phyloP scores from a whole-genome alignment of 306 rosid species.

The Vachellia pachyceras region DNA sequence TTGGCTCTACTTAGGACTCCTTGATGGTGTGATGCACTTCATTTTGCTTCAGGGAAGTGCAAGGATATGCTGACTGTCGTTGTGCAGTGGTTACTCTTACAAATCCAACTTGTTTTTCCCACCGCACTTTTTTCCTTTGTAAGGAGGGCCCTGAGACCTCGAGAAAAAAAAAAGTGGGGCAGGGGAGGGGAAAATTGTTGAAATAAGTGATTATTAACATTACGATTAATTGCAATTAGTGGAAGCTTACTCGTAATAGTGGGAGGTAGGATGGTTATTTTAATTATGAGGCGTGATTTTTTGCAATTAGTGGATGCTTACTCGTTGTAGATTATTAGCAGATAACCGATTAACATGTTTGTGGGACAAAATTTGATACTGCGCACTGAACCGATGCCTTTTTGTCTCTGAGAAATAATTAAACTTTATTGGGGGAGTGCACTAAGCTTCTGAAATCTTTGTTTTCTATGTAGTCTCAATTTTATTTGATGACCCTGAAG shows the following conservation, averaged over 20 bases:
- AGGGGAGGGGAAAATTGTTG: neutral
- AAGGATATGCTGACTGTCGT: neutral
- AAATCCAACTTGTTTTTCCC: neutral
- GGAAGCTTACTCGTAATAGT: neutral
- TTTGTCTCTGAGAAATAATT: no score
- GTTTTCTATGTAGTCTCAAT: no score
- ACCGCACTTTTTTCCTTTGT: neutral
- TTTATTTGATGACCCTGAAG: neutral
- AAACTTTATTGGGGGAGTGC: no score
- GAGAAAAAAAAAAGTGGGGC: neutral
- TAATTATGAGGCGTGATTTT: neutral
- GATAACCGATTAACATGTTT: neutral
- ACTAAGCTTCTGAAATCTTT: no score
- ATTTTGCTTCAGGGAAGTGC: conserved; percentile 23
- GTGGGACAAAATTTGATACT: neutral
- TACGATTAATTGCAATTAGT: neutral
- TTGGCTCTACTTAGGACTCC: neutral
- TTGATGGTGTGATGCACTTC: neutral
- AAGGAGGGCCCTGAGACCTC: neutral
- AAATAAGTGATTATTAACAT: neutral
- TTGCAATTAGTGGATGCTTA: neutral
- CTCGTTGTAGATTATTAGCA: neutral
- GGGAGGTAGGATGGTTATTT: neutral
- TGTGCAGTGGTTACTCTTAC: conserved; percentile 1
- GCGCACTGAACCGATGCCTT: no score